Conservation (phyloP, 345 rosid species). For the Lagerstroemia speciosa region DNA sequence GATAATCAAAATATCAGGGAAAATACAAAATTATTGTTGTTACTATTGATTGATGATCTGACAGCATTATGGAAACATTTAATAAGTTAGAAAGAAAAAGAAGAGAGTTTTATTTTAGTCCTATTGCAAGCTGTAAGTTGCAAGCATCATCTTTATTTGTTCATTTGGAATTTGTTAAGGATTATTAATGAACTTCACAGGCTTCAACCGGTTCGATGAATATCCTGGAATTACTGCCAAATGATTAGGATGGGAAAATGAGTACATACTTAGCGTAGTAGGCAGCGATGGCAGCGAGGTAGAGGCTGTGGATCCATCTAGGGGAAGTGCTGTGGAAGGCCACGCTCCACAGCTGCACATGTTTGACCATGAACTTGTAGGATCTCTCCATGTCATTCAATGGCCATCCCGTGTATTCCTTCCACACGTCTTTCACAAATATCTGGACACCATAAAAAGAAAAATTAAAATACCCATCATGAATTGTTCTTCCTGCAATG, state of each 20-base stretch:
- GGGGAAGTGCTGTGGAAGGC: conserved; percentile 94
- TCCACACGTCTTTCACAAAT: conserved; percentile 91
- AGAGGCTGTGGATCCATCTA: conserved; percentile 73
- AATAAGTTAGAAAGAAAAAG: not conserved
- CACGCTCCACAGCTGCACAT: conserved; percentile 92
- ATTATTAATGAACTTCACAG: not conserved
- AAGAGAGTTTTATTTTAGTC: not conserved
- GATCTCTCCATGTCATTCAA: conserved; percentile 85
- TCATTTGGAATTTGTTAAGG: not conserved
- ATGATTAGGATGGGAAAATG: too few species aligned
- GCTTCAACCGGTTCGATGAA: not conserved
- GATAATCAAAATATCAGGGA: not conserved
- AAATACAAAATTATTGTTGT: not conserved
- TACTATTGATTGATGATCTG: not conserved
- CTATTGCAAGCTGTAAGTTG: not conserved
- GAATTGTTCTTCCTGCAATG: not conserved
- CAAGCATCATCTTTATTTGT: not conserved
- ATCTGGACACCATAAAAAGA: conserved; percentile 28
- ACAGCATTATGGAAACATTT: not conserved
- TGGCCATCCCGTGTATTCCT: conserved; percentile 97
- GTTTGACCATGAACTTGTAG: conserved; percentile 95
- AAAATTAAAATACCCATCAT: not conserved
- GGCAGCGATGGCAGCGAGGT: conserved; percentile 88
- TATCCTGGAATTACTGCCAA: not conserved
- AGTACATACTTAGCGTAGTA: conserved; percentile 74